Evolutionary conservation across 2,329 filamentous ascomycete genomes (phyloP), one percentile per base, ranked within the genome.

Genomic region (Paecilomyces fulvus): DNA sequence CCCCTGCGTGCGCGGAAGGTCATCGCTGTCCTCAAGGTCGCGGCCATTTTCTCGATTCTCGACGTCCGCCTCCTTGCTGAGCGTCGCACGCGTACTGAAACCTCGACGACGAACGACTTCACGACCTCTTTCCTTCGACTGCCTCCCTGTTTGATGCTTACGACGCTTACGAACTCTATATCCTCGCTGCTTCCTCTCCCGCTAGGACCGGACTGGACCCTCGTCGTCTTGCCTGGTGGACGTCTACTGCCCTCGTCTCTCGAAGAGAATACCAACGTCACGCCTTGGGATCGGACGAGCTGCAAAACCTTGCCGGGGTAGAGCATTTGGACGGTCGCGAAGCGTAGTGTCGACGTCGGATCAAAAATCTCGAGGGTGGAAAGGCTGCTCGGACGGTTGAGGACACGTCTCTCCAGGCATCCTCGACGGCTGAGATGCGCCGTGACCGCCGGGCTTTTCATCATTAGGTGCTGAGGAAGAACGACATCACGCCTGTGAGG

Each of bases 401-500:
- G 48, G 25, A 49, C 48, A 49, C 48, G 48, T 49, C 20, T 43
- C 48, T 9, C 21, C 20, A 23, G 48, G 10, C 52, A 46, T 43
- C 30, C 52, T 31, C 23, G 52, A 53, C 58, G 49, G 54, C 52
- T 60, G 58, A 58, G 37, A 60, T 60, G 58, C 58, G 43, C 54
- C 51, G 54, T 60, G 58, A 37, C 50, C 51, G 52, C 46, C 12
- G 11, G 52, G 14, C 50, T 52, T 51, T 51, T 30, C 53, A 56
- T 57, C 52, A 49, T 56, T 58, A 51, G 58, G 58, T 58, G 58
- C 54, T 60, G 58, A 60, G 58, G 55, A 60, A 55, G 56, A 60
- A 50, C 55, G 51, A 51, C 55, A 59, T 58, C 57, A 51, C 51
- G 43, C 28, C 31, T 55, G 56, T 58, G 56, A 57, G 52, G 75